phyloP scores from a whole-genome alignment of 306 rosid genomes.

The Dryas alaskensis region DNA sequence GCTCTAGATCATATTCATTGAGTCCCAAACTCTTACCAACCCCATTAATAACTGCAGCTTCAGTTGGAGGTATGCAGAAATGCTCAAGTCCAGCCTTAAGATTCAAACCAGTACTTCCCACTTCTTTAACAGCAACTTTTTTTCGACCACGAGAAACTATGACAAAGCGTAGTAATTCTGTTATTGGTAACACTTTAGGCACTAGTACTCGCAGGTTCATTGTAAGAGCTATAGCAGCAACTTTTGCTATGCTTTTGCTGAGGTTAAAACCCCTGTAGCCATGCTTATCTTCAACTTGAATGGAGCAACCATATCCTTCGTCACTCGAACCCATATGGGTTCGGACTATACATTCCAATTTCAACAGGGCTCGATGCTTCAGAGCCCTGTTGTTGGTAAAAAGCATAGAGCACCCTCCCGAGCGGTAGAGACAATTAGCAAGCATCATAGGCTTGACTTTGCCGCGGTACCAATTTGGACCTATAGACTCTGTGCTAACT shows the following conservation, averaged over 20 bases:
- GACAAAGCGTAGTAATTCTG: conserved; percentile 47
- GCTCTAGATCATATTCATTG: conserved; percentile 68
- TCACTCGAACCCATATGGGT: conserved; percentile 70
- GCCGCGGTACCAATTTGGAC: conserved; percentile 80
- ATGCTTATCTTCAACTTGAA: conserved; percentile 60
- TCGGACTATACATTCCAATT: conserved; percentile 55
- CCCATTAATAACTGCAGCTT: conserved; percentile 70
- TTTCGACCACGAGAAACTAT: neutral
- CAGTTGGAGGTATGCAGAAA: conserved; percentile 78
- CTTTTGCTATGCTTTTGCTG: conserved; percentile 63
- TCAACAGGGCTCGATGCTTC: conserved; percentile 47
- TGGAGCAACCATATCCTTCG: conserved; percentile 73
- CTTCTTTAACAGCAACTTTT: neutral
- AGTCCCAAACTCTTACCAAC: conserved; percentile 63
- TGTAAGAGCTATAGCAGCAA: conserved; percentile 67
- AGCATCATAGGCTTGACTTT: conserved; percentile 65
- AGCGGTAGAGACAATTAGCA: conserved; percentile 76
- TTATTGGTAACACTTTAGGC: conserved; percentile 50
- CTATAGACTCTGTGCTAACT: conserved; percentile 76
- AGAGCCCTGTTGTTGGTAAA: conserved; percentile 52
- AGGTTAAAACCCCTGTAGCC: conserved; percentile 64
- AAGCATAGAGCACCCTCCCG: conserved; percentile 76
- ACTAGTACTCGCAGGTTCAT: conserved; percentile 50
- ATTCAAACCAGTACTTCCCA: conserved; percentile 34
- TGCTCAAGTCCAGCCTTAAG: conserved; percentile 70